Evolutionary conservation across 257 asterid species (phyloP).

Genomic region (Solanum gracilifrons): DNA sequence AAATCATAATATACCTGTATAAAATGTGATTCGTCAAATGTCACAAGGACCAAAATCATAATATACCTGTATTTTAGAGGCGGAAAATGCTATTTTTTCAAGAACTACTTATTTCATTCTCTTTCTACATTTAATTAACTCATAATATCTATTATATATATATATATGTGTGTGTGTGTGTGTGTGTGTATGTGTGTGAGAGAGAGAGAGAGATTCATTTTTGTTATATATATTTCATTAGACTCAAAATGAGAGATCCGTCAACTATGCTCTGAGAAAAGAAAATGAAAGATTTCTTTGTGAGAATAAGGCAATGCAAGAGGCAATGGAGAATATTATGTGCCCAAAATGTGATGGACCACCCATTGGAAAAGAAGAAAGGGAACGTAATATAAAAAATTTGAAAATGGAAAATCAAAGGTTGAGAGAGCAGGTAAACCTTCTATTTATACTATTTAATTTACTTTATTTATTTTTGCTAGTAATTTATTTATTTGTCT

Average conservation of each 20-base stretch:
- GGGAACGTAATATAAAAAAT: conserved; percentile 15
- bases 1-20: too few species aligned
- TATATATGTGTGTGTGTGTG: too few species aligned
- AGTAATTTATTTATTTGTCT: not conserved
- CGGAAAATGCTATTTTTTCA: not conserved
- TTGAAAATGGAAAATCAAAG: conserved; percentile 38
- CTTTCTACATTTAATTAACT: not conserved
- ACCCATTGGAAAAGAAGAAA: conserved; percentile 24
- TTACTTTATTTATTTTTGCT: not conserved
- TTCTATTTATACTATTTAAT: not conserved
- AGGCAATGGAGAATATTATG: conserved; percentile 21
- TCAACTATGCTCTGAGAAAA: conserved; percentile 28
- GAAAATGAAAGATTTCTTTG: conserved; percentile 40
- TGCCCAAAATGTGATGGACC: conserved; percentile 38
- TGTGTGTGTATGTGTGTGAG: too few species aligned
- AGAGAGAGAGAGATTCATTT: too few species aligned
- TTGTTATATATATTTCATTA: not conserved
- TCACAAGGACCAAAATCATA: not conserved
- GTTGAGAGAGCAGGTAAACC: conserved; percentile 41
- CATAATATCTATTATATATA: too few species aligned
- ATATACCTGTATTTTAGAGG: not conserved
- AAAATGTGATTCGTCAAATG: not conserved
- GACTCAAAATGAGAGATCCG: conserved; percentile 44
- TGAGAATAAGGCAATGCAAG: conserved; percentile 45
- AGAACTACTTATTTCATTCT: not conserved